These are phyloP conservation scores for Adansonia rubrostipa DNA, from an alignment of 441 rosid species.

Conservation along the genomic window DNA sequence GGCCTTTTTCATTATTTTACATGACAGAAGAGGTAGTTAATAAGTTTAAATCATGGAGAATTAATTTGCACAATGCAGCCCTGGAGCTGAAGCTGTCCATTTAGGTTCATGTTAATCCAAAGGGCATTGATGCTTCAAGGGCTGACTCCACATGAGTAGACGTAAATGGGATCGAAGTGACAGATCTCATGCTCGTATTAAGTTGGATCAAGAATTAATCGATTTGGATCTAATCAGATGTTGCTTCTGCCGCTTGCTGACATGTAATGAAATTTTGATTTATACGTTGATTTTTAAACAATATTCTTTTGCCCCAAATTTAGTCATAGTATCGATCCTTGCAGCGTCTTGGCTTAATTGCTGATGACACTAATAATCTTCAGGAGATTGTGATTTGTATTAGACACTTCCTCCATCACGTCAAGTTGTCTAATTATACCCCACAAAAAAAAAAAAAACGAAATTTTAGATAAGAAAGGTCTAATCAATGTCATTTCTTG, in stretches of 20 bases:
- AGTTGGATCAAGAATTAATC: constrained; percentile 3
- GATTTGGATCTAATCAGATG: constrained; percentile 15
- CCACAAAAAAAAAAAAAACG: not conserved
- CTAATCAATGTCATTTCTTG: not conserved
- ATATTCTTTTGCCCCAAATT: constrained; percentile 20
- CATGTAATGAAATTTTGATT: not conserved
- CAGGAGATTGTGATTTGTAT: not conserved
- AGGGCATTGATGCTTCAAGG: constrained; percentile 3
- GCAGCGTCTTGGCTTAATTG: not conserved
- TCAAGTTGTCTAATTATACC: not conserved
- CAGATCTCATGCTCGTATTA: not conserved
- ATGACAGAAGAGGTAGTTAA: not conserved
- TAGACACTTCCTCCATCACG: not conserved
- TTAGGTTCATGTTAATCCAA: constrained; percentile 15
- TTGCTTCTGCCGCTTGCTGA: not conserved
- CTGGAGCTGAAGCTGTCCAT: not conserved
- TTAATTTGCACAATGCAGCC: not conserved
- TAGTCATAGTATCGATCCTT: not conserved
- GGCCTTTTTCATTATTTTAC: too few species aligned
- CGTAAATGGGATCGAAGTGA: constrained; percentile 11
- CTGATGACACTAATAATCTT: not conserved
- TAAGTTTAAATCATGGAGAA: not conserved
- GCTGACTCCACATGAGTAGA: constrained; percentile 5
- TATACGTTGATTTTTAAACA: constrained; percentile 20
- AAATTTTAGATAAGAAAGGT: not conserved